These are phyloP conservation scores for Crucibulum laeve DNA, from an alignment of 768 basidiomycete genomes.

Conservation along the genomic window DNA sequence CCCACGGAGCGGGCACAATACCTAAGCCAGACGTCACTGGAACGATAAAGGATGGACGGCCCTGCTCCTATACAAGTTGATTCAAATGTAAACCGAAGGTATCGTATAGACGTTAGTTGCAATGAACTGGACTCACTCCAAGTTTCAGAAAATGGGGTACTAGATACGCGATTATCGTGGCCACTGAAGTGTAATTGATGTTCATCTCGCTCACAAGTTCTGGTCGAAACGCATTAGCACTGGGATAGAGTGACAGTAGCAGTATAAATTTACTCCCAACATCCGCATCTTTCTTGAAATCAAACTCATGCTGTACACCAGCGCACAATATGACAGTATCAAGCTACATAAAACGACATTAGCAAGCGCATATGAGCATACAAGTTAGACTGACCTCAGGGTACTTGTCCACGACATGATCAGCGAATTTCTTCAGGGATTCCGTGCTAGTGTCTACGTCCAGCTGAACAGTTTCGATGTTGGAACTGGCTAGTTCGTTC, in stretches of 20 bases:
- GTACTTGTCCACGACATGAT: conserved; percentile 35
- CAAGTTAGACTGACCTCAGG: conserved; percentile 38
- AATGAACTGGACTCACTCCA: conserved; percentile 29
- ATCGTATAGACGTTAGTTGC: neutral
- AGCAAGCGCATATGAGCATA: neutral
- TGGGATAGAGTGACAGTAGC: neutral
- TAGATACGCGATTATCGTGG: conserved; percentile 43
- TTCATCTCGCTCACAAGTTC: conserved; percentile 43
- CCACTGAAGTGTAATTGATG: conserved; percentile 49
- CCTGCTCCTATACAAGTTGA: conserved; percentile 29
- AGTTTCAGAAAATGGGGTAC: conserved; percentile 52
- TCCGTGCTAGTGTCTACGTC: conserved; percentile 37
- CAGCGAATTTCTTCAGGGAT: conserved; percentile 34
- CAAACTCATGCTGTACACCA: conserved; percentile 45
- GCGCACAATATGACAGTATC: conserved; percentile 52
- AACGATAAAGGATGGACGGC: conserved; percentile 42
- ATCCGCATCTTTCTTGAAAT: conserved; percentile 40
- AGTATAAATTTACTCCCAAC: conserved; percentile 34
- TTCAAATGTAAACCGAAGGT: neutral
- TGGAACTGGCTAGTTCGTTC: conserved; percentile 36
- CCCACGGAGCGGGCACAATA: conserved; percentile 34
- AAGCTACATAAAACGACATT: conserved; percentile 29
- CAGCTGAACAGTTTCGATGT: conserved; percentile 36
- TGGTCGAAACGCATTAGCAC: conserved; percentile 13
- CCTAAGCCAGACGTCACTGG: conserved; percentile 52